Evolutionary conservation across 2,329 filamentous ascomycete genomes (phyloP), one percentile per base, ranked within the genome.

Genomic region (Phialocephala subalpina): DNA sequence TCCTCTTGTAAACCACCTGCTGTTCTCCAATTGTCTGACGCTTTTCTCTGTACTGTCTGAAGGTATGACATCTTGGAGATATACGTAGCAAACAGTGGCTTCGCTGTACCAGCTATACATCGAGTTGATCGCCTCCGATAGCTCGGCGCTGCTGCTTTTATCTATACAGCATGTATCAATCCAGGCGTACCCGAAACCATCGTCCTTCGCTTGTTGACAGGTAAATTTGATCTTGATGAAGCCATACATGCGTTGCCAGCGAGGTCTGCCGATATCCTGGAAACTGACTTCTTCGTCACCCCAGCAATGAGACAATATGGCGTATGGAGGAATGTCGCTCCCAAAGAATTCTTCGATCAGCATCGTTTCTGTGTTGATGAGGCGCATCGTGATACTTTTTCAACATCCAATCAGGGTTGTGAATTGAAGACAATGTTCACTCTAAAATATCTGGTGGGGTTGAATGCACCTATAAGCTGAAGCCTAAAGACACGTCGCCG

Each of bases 271-370:
- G 12, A 29, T 29, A 18, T 53, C 49, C 49, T 53, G 49, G 11
- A 53, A 33, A 14, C 16, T 53, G 14, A 53, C 22, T 53, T 53
- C 49, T 6, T 11, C 25, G 3, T 53, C 14, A 3, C 49, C 25
- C 49, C 49, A 53, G 25, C 49, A 53, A 25, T 81, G 80, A 0
- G 79, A 80, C 12, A 81, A 75, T 53, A 80, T 80, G 12, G 78
- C 78, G 55, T 81, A 81, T 18, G n/a, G 25, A 40, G 62, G 62
- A 16, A 64, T 63, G 3, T 36, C 29, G n/a, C 55, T 40, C 4
- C 56, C 47, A 29, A 60, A 60, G 35, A 55, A 60, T 6, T 64
- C 42, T 53, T 57, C 61, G 4, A 64, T 22, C 18, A 47, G 29
- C 12, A 59, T 38, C 1, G 25, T 64, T 22, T 60, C 42, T n/a